Evolutionary conservation across 441 rosid species (phyloP).

Genomic region (Aquilaria agallochum): DNA sequence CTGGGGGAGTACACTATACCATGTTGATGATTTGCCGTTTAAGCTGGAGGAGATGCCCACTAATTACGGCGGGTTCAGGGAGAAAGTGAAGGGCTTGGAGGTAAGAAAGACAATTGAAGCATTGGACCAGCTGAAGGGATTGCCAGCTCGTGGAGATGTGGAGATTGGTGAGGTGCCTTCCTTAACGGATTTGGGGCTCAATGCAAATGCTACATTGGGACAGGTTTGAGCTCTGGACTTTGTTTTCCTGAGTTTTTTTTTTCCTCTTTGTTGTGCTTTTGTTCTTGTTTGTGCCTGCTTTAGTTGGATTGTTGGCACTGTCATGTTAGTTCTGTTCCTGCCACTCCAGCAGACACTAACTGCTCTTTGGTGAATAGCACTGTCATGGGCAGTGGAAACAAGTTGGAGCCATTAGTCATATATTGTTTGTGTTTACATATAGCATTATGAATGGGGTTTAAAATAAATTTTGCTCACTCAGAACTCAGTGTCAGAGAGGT

Average conservation of each 20-base stretch:
- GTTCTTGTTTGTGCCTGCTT: neutral
- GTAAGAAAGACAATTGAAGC: slow-evolving; percentile 68
- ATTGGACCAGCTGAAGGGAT: slow-evolving; percentile 67
- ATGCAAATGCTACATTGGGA: slow-evolving; percentile 32
- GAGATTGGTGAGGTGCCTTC: slow-evolving; percentile 85
- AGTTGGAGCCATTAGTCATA: no score
- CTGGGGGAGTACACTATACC: slow-evolving; percentile 89
- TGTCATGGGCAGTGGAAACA: no score
- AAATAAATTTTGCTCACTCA: no score
- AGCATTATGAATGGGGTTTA: no score
- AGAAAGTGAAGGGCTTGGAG: slow-evolving; percentile 58
- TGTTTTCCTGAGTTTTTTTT: neutral
- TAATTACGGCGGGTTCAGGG: slow-evolving; percentile 64
- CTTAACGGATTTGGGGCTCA: slow-evolving; percentile 70
- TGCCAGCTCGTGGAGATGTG: slow-evolving; percentile 76
- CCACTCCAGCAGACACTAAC: no score
- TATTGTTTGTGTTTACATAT: no score
- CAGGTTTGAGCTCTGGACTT: slow-evolving; percentile 39
- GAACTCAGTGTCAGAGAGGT: no score
- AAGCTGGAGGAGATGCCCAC: slow-evolving; percentile 70
- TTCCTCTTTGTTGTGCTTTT: neutral
- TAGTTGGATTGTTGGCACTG: no score
- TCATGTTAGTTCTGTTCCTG: no score
- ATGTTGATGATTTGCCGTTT: slow-evolving; percentile 82
- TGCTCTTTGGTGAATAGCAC: no score